These are phyloP conservation scores for Gracilaria vermiculophylla DNA, from an alignment of 23 red algal genomes.

Conservation along the genomic window DNA sequence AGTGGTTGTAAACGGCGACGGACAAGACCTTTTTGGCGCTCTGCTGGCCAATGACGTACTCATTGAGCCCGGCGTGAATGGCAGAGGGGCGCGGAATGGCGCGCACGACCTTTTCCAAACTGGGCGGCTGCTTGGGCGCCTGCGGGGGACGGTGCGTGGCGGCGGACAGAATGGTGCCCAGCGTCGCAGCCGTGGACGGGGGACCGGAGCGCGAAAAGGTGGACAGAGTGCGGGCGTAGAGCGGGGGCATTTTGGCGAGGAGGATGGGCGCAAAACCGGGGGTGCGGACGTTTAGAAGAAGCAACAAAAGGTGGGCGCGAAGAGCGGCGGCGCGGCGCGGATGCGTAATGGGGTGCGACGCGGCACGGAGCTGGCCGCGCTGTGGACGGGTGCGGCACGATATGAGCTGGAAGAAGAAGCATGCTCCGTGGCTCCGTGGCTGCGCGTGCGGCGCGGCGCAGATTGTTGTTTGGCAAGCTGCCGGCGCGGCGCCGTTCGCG, in stretches of 20 bases:
- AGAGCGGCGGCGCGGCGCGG: not conserved
- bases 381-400: not conserved
- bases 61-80: slow-evolving; percentile 79
- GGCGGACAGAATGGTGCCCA: slow-evolving; percentile 21
- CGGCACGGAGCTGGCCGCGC: not conserved
- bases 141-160: not conserved
- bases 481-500: not conserved
- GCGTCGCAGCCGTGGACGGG: not conserved
- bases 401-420: slow-evolving; percentile 11
- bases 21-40: slow-evolving; percentile 86
- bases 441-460: not conserved
- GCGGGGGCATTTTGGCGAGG: not conserved
- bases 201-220: slow-evolving; percentile 15
- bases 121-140: slow-evolving; percentile 1
- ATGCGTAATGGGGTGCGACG: not conserved
- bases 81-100: slow-evolving; percentile 78
- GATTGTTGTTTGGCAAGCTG: not conserved
- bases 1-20: slow-evolving; percentile 93
- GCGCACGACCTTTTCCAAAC: slow-evolving; percentile 61
- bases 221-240: not conserved
- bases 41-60: slow-evolving; percentile 91
- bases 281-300: too few species aligned
- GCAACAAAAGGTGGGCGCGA: not conserved
- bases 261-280: not conserved
- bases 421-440: not conserved